Percentiles rank a stretch among this genome's conserved stretches.
Evolutionary conservation across 2,329 filamentous ascomycete genomes (phyloP).

Genomic region (Rachicladosporium sp.): DNA sequence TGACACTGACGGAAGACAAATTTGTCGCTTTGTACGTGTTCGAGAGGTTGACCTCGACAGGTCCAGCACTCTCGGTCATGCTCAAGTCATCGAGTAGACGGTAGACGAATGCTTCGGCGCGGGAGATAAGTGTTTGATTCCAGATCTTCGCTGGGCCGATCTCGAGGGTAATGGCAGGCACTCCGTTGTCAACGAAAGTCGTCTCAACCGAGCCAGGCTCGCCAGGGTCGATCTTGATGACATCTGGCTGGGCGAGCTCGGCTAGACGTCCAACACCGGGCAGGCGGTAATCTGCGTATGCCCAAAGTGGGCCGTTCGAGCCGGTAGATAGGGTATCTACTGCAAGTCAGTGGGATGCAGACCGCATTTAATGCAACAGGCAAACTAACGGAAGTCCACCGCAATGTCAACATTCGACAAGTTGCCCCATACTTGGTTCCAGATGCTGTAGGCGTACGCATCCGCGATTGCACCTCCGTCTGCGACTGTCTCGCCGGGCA

Average conservation of each 20-base stretch:
- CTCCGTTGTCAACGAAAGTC: conserved; percentile 23
- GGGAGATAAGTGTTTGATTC: conserved; percentile 24
- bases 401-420: conserved; percentile 27
- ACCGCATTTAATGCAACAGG: background rate
- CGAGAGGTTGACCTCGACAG: conserved; percentile 6
- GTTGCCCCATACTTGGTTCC: conserved; percentile 28
- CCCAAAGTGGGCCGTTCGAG: conserved; percentile 26
- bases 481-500: conserved; percentile 40
- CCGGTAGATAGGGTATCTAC: conserved; percentile 26
- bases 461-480: conserved; percentile 10
- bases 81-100: conserved; percentile 5
- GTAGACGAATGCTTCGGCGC: conserved; percentile 15
- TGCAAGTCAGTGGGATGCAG: conserved; percentile 1
- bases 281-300: conserved; percentile 27
- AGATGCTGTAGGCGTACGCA: conserved; percentile 23
- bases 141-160: conserved; percentile 28
- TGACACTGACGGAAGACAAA: conserved; percentile 20
- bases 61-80: conserved; percentile 1
- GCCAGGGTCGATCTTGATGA: conserved; percentile 28
- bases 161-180: conserved; percentile 28
- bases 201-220: conserved; percentile 29
- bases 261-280: conserved; percentile 27
- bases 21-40: conserved; percentile 19
- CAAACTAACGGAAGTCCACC: conserved; percentile 20
- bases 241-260: conserved; percentile 28